Evolutionary conservation across 2,329 filamentous ascomycete species (phyloP).

Genomic region (Talaromyces pinophilus): DNA sequence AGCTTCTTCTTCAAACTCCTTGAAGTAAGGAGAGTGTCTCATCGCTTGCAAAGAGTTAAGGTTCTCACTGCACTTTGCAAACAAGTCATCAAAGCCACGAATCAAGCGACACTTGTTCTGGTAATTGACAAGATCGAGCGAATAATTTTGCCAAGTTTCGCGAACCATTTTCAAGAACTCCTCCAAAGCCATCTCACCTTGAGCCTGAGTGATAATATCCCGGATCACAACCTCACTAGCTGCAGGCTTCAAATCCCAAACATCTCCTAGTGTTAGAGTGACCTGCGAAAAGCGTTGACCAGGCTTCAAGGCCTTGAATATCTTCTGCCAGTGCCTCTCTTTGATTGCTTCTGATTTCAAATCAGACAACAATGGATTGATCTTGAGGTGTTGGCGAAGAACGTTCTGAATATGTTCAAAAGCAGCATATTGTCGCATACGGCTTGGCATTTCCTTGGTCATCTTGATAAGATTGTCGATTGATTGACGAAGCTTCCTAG

Average conservation of each 20-base stretch:
- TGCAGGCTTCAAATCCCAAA: slow-evolving; percentile 93
- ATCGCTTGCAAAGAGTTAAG: slow-evolving; percentile 97
- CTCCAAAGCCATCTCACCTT: slow-evolving; percentile 97
- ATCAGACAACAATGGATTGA: slow-evolving; percentile 83
- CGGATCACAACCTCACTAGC: slow-evolving; percentile 84
- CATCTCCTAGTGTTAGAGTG: slow-evolving; percentile 94
- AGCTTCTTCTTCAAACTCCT: slow-evolving; percentile 97
- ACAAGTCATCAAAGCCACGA: slow-evolving; percentile 95
- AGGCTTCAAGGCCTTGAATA: slow-evolving; percentile 93
- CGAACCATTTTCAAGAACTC: slow-evolving; percentile 96
- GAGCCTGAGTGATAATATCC: slow-evolving; percentile 91
- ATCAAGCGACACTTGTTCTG: slow-evolving; percentile 98
- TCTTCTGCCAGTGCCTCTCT: slow-evolving; percentile 95
- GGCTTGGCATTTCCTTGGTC: slow-evolving; percentile 98
- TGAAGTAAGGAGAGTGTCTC: slow-evolving; percentile 98
- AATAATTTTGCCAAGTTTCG: slow-evolving; percentile 95
- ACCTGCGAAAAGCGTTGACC: slow-evolving; percentile 91
- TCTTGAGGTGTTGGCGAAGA: slow-evolving; percentile 83
- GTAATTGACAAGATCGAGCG: slow-evolving; percentile 91
- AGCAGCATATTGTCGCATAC: slow-evolving; percentile 99
- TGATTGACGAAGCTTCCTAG: slow-evolving; percentile 84
- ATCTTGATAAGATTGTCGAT: slow-evolving; percentile 94
- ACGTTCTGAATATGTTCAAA: slow-evolving; percentile 97
- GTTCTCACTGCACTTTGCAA: slow-evolving; percentile 97
- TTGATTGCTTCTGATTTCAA: slow-evolving; percentile 95